These are phyloP conservation scores for Saccharomyces hybrid DNA, from an alignment of 1,139 yeast genomes.

Conservation along the genomic window DNA sequence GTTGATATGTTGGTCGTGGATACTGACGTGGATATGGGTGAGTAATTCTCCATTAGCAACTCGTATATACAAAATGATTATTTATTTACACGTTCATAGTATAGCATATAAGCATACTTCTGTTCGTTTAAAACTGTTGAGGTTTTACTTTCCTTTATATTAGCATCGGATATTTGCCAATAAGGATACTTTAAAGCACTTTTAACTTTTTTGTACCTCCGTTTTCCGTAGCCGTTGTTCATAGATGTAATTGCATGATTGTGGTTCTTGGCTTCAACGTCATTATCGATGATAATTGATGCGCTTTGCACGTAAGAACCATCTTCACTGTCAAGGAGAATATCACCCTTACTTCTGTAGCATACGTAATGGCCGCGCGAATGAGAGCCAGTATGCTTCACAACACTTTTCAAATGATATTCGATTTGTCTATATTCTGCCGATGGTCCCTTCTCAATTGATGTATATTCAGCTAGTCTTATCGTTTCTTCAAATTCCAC, in stretches of 20 bases:
- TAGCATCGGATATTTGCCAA: conserved; percentile 83
- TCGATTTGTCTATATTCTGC: conserved; percentile 25
- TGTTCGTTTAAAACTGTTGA: conserved; percentile 59
- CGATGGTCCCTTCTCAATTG: conserved; percentile 21
- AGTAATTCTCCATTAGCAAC: not conserved
- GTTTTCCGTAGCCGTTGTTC: not conserved
- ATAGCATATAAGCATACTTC: conserved; percentile 72
- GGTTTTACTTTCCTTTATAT: conserved; percentile 54
- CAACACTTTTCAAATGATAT: conserved; percentile 61
- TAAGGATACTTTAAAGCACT: conserved; percentile 54
- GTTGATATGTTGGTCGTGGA: conserved; percentile 12
- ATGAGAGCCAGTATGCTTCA: conserved; percentile 85
- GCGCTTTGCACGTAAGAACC: conserved; percentile 43
- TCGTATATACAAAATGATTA: not conserved
- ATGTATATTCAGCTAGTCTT: conserved; percentile 37
- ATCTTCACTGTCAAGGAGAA: conserved; percentile 41
- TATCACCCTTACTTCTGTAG: conserved; percentile 60
- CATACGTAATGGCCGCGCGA: conserved; percentile 86
- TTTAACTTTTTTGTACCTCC: conserved; percentile 31
- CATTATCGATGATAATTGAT: conserved; percentile 7
- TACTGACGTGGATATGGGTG: conserved; percentile 13
- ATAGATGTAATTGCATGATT: not conserved
- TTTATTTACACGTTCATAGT: conserved; percentile 46
- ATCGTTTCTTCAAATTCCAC: conserved; percentile 58
- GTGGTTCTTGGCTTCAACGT: conserved; percentile 3